These are phyloP conservation scores for Monosporascus sp. DNA, from an alignment of 2,329 filamentous ascomycete species.

Conservation along the genomic window DNA sequence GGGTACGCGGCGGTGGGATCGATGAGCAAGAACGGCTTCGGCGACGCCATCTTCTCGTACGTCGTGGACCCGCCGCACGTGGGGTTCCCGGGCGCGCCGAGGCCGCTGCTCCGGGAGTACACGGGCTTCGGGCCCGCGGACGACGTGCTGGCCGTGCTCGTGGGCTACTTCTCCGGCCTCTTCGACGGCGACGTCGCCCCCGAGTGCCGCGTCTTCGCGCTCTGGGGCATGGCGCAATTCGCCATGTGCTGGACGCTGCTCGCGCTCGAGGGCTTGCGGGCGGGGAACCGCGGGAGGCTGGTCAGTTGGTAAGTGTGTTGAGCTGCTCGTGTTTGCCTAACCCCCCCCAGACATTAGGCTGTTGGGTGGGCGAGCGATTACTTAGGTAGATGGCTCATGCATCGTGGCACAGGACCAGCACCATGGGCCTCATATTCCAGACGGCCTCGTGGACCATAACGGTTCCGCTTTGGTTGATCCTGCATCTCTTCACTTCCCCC, in stretches of 20 bases:
- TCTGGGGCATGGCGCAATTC: slow-evolving; percentile 6
- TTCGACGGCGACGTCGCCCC: neutral
- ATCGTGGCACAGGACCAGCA: slow-evolving; percentile 10
- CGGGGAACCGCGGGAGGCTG: slow-evolving; percentile 9
- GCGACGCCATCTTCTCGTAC: neutral
- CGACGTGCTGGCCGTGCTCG: neutral
- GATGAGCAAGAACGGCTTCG: neutral
- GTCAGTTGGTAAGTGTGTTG: slow-evolving; percentile 15
- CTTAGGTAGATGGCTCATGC: too few relatives aligned
- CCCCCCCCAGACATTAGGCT: too few relatives aligned
- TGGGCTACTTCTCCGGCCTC: neutral
- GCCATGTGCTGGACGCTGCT: slow-evolving; percentile 11
- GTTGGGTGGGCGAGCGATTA: too few relatives aligned
- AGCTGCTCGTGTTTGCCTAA: too few relatives aligned
- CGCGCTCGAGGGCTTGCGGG: slow-evolving; percentile 12
- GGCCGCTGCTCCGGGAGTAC: neutral
- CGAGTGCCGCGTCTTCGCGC: neutral
- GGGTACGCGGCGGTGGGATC: neutral
- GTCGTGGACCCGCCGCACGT: neutral
- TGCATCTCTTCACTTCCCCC: slow-evolving; percentile 14
- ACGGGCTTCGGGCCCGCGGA: neutral
- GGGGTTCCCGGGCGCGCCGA: neutral
- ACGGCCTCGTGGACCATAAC: slow-evolving; percentile 11
- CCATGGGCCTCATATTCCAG: slow-evolving; percentile 13
- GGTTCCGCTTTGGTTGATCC: slow-evolving; percentile 13